A percentile compares a stretch with the other conserved stretches of the same genome.
phyloP scores from a whole-genome alignment of 1,139 yeast genomes.

The Geotrichum cucujoidarum region DNA sequence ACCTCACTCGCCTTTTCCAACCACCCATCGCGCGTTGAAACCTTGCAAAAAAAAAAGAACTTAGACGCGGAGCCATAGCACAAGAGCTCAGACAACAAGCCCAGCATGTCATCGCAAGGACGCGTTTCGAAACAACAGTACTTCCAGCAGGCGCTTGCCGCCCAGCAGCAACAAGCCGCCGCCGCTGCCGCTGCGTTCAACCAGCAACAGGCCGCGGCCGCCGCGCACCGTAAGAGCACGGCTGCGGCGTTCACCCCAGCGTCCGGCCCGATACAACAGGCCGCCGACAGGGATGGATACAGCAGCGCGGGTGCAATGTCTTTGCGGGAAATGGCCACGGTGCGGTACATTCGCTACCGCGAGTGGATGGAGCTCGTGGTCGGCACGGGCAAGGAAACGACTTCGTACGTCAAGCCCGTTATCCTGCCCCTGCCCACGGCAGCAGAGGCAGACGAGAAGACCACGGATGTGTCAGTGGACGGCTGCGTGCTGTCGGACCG shows the following conservation, averaged over 20 bases:
- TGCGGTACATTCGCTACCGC: constrained; percentile 41
- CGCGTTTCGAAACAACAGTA: constrained; percentile 17
- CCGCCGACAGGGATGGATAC: constrained; percentile 24
- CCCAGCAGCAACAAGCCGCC: constrained; percentile 19
- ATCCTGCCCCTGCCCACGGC: background rate
- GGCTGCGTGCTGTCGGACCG: constrained; percentile 14
- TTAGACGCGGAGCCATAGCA: background rate
- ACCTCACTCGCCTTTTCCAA: no score
- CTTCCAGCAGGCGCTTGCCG: constrained; percentile 16
- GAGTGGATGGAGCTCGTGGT: constrained; percentile 43
- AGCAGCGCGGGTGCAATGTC: constrained; percentile 40
- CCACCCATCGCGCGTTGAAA: background rate
- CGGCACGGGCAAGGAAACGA: constrained; percentile 35
- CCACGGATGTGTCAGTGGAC: background rate
- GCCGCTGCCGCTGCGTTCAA: constrained; percentile 15
- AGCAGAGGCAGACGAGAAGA: background rate
- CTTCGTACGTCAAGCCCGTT: constrained; percentile 23
- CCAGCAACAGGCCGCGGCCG: constrained; percentile 9
- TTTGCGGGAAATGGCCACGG: constrained; percentile 41
- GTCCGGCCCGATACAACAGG: constrained; percentile 21
- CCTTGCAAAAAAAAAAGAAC: no score
- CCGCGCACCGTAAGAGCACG: background rate
- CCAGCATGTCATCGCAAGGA: no score
- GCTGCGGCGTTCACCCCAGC: constrained; percentile 5
- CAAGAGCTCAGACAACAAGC: no score